Conservation (phyloP, 495 filamentous ascomycete species). For the Penicillium coprophilum region DNA sequence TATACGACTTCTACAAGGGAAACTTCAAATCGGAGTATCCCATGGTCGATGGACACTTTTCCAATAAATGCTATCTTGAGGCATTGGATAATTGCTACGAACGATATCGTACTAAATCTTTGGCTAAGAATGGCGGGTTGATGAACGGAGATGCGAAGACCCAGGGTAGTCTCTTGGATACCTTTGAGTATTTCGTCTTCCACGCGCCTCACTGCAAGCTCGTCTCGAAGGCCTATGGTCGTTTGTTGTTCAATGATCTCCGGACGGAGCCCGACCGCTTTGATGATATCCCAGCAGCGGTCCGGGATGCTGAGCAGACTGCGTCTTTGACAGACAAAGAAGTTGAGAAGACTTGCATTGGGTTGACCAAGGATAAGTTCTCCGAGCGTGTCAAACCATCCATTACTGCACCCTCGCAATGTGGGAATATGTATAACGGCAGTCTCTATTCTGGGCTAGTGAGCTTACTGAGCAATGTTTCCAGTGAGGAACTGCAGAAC, state of each 20-base stretch:
- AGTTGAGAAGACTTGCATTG: background rate
- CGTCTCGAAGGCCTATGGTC: background rate
- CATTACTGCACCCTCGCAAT: background rate
- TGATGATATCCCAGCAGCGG: background rate
- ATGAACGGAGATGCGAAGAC: background rate
- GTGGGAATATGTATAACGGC: background rate
- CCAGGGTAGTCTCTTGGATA: background rate
- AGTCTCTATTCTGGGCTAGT: background rate
- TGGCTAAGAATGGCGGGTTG: background rate
- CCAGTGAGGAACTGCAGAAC: background rate
- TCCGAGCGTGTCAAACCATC: background rate
- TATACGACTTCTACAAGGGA: background rate
- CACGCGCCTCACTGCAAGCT: background rate
- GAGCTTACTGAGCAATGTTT: background rate
- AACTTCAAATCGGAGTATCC: background rate
- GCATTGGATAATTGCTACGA: background rate
- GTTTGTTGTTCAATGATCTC: background rate
- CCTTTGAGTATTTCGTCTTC: background rate
- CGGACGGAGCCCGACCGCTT: background rate
- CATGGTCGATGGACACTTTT: background rate
- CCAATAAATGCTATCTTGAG: background rate
- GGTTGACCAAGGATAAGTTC: background rate
- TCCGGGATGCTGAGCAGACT: background rate
- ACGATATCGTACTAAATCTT: background rate
- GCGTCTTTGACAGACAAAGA: background rate